Evolutionary conservation across 257 asterid genomes (phyloP), one percentile per base, ranked within the genome.

Genomic region (Penstemon eatonii): DNA sequence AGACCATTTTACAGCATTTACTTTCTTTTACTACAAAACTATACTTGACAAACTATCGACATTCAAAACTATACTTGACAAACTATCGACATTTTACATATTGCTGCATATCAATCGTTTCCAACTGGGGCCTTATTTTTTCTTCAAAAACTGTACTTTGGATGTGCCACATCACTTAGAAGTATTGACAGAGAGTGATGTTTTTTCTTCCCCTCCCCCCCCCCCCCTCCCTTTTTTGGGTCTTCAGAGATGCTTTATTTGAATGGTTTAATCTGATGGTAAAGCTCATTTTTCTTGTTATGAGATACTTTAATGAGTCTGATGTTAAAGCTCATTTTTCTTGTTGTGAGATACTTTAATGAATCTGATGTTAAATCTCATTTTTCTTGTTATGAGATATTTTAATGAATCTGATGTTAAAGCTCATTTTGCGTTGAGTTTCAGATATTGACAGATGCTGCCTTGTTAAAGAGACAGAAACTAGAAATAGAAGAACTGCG

Each of bases 361-460:
- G 54, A 15, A 15, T 15, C 18, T 15, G 18, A 15, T 15, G 18
- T 15, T 15, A 15, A 15, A 15, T 15, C 18, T 15, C 18, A 15
- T 15, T 15, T 15, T 15, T 15, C 18, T 15, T 15, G 18, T 15
- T 15, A 15, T 25, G 0, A 39, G 12, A 53, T 63, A 11, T 47
- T 68, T 47, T 36, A 63, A 39, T 58, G 54, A 50, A 19, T 70
- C 60, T 74, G 39, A 67, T 41, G 57, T 44, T 65, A 15, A 54
- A 64, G 44, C 67, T 73, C 53, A 72, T 56, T 52, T 61, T 56
- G 63, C 64, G 51, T 43, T 77, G 68, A 57, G 41, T 49, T 76
- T 72, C 81, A 94, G 97, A 87, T 94, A 81, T 73, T 94, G 81
- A 91, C 96, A 25, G 99, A 94, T 73, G 99, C 88, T 44, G 99